phyloP scores from a whole-genome alignment of 257 asterid species.

The Solanum chiquidenum region DNA sequence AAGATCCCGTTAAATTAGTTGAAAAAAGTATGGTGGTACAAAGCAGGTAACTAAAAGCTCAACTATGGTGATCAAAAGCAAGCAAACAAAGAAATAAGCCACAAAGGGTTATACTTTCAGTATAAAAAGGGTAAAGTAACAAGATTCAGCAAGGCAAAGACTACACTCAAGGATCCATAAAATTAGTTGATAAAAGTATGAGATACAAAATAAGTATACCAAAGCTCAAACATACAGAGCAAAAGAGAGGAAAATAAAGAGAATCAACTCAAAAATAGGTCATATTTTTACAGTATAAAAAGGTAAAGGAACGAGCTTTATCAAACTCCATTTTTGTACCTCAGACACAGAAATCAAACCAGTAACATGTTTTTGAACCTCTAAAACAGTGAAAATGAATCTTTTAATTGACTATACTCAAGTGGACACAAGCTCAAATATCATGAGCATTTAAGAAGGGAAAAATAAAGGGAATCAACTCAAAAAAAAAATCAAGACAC shows the following conservation, averaged over 20 bases:
- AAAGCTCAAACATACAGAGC: neutral
- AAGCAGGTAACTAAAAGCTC: neutral
- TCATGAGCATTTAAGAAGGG: neutral
- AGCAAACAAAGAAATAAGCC: neutral
- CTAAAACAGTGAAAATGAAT: neutral
- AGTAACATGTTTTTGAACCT: neutral
- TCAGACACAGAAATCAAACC: neutral
- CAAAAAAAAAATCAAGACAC: neutral
- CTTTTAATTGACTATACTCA: neutral
- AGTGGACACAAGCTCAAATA: neutral
- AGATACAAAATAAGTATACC: neutral
- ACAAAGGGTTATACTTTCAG: neutral
- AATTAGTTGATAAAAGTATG: neutral
- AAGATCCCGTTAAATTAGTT: neutral
- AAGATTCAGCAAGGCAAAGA: neutral
- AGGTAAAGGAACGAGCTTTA: neutral
- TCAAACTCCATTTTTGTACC: neutral
- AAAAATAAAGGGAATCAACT: neutral
- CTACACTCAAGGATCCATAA: neutral
- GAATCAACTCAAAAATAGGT: neutral
- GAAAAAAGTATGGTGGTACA: neutral
- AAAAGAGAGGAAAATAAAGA: neutral
- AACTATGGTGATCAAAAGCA: neutral
- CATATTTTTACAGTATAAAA: neutral
- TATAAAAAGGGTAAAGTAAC: neutral